Conservation (phyloP, 2,329 filamentous ascomycete genomes). For the Xylaria arbuscula region DNA sequence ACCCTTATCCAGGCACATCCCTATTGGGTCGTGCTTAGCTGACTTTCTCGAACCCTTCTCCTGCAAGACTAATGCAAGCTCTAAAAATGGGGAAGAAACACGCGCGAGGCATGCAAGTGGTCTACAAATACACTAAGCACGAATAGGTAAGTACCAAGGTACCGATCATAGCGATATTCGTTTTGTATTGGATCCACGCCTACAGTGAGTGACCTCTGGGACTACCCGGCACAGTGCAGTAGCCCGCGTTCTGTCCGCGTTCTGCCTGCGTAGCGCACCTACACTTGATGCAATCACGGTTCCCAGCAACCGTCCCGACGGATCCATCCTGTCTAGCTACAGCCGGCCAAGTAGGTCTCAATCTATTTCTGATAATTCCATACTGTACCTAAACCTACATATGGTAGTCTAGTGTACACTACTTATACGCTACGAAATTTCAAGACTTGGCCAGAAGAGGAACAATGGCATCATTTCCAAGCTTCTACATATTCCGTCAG, state of each 20-base stretch:
- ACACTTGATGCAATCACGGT: conserved; percentile 19
- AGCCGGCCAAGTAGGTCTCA: neutral
- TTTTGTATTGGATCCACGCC: conserved; percentile 21
- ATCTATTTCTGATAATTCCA: neutral
- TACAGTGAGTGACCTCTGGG: conserved; percentile 10
- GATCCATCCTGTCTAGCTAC: conserved; percentile 17
- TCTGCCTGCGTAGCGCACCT: neutral
- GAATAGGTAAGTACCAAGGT: conserved; percentile 11
- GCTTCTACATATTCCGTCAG: conserved; percentile 8
- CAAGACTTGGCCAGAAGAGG: conserved; percentile 36
- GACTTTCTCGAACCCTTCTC: conserved; percentile 41
- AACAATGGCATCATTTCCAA: conserved; percentile 12
- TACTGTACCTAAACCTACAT: no score
- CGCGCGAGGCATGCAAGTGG: conserved; percentile 8
- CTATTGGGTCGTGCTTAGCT: conserved; percentile 27
- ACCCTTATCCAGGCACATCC: conserved; percentile 16
- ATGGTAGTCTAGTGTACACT: no score
- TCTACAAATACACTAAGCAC: neutral
- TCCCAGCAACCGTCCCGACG: conserved; percentile 40
- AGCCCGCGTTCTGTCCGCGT: neutral
- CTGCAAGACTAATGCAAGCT: conserved; percentile 41
- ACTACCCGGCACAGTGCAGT: conserved; percentile 18
- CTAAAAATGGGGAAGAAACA: conserved; percentile 33
- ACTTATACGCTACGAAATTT: conserved; percentile 21
- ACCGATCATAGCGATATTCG: conserved; percentile 18